These are phyloP conservation scores for Moesziomyces antarcticus DNA, from an alignment of 1,284 basidiomycete species.

Conservation along the genomic window DNA sequence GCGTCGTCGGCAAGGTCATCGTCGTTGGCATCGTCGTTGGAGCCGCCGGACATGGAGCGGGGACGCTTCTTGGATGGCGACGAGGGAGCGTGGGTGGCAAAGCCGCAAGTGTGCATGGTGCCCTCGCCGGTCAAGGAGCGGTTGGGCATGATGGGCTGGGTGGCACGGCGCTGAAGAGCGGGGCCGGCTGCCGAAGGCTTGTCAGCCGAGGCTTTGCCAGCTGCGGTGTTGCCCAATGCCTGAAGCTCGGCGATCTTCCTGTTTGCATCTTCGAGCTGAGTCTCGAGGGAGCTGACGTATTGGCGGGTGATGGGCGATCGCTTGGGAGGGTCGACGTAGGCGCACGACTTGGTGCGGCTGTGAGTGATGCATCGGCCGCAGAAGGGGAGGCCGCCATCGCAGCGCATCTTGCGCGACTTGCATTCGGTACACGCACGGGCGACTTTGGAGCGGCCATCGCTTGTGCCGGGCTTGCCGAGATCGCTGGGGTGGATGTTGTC, in stretches of 20 bases:
- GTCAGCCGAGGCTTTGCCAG: constrained; percentile 7
- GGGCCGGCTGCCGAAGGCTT: constrained; percentile 13
- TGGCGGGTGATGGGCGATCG: constrained; percentile 53
- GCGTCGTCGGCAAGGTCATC: background rate
- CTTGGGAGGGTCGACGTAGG: constrained; percentile 52
- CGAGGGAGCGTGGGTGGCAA: constrained; percentile 8
- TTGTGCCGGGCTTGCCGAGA: constrained; percentile 40
- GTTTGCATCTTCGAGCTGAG: constrained; percentile 46
- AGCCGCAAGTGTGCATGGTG: constrained; percentile 10
- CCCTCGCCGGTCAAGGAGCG: constrained; percentile 47
- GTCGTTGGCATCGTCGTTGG: constrained; percentile 12
- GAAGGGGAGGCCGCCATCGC: constrained; percentile 53
- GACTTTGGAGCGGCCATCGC: constrained; percentile 49
- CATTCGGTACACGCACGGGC: constrained; percentile 51
- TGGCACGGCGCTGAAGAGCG: constrained; percentile 21
- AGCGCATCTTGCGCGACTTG: constrained; percentile 55
- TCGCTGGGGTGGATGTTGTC: constrained; percentile 47
- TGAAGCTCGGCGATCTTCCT: constrained; percentile 39
- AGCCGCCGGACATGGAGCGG: constrained; percentile 23
- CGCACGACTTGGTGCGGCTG: constrained; percentile 53
- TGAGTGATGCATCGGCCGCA: constrained; percentile 52
- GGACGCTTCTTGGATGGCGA: constrained; percentile 37
- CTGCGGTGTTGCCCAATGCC: constrained; percentile 4
- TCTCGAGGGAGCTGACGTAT: constrained; percentile 48
- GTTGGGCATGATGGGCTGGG: constrained; percentile 32